These are phyloP conservation scores for Colletotrichum lini DNA, from an alignment of 2,329 filamentous ascomycete species.

Conservation along the genomic window DNA sequence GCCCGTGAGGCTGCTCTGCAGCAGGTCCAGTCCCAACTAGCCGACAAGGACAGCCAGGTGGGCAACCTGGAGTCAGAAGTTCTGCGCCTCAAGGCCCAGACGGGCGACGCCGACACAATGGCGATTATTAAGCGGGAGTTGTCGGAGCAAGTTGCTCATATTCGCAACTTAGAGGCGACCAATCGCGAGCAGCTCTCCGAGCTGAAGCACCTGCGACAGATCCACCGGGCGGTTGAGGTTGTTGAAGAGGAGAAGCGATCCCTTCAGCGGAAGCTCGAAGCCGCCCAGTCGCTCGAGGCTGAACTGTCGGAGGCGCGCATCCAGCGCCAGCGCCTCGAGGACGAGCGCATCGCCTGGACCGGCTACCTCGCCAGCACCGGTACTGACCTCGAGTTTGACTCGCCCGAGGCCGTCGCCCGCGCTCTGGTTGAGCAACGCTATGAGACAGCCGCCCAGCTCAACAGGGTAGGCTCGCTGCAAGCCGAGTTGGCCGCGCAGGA, in stretches of 20 bases:
- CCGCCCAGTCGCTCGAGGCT: conserved; percentile 80
- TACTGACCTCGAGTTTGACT: conserved; percentile 82
- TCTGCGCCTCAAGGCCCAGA: conserved; percentile 85
- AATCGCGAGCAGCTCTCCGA: conserved; percentile 86
- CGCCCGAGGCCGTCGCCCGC: conserved; percentile 87
- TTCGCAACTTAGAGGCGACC: conserved; percentile 83
- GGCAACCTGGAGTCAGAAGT: conserved; percentile 87
- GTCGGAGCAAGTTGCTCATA: conserved; percentile 92
- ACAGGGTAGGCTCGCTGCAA: conserved; percentile 83
- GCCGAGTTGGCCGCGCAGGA: conserved; percentile 85
- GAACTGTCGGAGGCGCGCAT: conserved; percentile 85
- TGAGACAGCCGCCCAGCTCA: conserved; percentile 83
- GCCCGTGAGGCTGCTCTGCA: conserved; percentile 70
- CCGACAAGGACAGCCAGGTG: conserved; percentile 78
- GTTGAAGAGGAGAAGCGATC: conserved; percentile 95
- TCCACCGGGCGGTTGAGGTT: conserved; percentile 90
- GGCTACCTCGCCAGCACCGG: conserved; percentile 81
- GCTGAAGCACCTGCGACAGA: conserved; percentile 83
- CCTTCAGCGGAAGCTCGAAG: conserved; percentile 82
- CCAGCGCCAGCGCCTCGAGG: conserved; percentile 88
- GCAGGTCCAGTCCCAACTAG: conserved; percentile 75
- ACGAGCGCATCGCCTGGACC: conserved; percentile 89
- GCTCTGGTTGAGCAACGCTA: conserved; percentile 87
- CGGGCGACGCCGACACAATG: conserved; percentile 88
- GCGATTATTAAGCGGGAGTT: conserved; percentile 89